phyloP scores from a whole-genome alignment of 148 eudicot genomes.

The Diospyros lotus region DNA sequence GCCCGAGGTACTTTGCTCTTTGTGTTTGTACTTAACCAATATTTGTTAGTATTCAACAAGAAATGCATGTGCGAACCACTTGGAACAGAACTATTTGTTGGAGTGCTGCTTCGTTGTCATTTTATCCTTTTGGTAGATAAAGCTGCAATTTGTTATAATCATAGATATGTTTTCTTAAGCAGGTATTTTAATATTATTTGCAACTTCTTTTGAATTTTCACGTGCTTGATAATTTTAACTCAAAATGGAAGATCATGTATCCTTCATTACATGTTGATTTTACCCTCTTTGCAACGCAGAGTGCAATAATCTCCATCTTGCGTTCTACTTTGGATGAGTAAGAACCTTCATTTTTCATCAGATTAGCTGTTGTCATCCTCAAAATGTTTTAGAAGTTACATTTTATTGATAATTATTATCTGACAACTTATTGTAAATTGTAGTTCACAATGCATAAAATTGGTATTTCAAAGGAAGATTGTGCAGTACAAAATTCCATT shows the following conservation, averaged over 20 bases:
- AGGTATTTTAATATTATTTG: background rate
- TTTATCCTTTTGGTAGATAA: background rate
- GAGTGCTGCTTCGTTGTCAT: background rate
- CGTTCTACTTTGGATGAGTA: background rate
- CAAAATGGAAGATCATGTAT: background rate
- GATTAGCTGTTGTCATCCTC: background rate
- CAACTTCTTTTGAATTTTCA: background rate
- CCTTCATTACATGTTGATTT: background rate
- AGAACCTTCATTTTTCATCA: background rate
- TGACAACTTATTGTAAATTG: background rate
- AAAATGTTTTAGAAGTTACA: background rate
- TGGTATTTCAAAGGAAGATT: background rate
- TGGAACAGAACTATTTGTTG: background rate
- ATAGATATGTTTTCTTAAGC: background rate
- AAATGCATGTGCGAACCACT: background rate
- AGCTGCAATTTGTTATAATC: background rate
- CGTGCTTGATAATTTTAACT: background rate
- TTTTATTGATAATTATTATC: background rate
- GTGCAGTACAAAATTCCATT: too few relatives aligned
- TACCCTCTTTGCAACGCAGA: background rate
- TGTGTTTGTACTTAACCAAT: background rate
- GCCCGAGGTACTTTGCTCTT: slow-evolving; percentile 44
- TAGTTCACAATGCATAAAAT: background rate
- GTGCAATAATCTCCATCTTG: slow-evolving; percentile 1
- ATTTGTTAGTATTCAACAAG: background rate